These are phyloP conservation scores for Croton setiger DNA, from an alignment of 441 rosid species.

Conservation along the genomic window DNA sequence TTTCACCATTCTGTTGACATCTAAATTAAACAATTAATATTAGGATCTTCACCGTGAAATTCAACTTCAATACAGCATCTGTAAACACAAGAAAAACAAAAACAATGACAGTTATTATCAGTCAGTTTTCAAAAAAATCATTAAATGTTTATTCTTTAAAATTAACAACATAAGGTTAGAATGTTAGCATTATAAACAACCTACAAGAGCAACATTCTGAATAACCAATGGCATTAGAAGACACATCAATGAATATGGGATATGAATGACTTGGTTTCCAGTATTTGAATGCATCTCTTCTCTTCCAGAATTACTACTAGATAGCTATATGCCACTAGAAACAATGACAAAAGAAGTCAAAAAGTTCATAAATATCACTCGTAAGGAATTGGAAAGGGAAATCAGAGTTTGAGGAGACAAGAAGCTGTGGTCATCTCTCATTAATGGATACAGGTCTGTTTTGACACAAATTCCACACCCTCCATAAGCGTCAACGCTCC, in stretches of 20 bases:
- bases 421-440: not conserved
- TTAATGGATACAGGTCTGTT: not conserved
- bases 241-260: not conserved
- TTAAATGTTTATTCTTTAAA: not conserved
- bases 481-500: not conserved
- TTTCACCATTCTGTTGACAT: not conserved
- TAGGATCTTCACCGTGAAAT: not conserved
- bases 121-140: not conserved
- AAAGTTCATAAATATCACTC: not conserved
- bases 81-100: conserved; percentile 4
- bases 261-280: not conserved
- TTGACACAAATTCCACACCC: not conserved
- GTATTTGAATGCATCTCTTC: not conserved
- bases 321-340: not conserved
- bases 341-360: not conserved
- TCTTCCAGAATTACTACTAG: no score
- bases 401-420: not conserved
- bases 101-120: no score
- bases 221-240: not conserved
- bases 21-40: not conserved
- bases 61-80: conserved; percentile 5
- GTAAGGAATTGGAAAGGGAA: not conserved
- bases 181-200: not conserved
- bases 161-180: not conserved
- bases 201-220: not conserved